Percentiles rank a stretch among this genome's conserved stretches.
phyloP scores from a whole-genome alignment of 2,329 filamentous ascomycete genomes.

The Sclerotinia glacialis region DNA sequence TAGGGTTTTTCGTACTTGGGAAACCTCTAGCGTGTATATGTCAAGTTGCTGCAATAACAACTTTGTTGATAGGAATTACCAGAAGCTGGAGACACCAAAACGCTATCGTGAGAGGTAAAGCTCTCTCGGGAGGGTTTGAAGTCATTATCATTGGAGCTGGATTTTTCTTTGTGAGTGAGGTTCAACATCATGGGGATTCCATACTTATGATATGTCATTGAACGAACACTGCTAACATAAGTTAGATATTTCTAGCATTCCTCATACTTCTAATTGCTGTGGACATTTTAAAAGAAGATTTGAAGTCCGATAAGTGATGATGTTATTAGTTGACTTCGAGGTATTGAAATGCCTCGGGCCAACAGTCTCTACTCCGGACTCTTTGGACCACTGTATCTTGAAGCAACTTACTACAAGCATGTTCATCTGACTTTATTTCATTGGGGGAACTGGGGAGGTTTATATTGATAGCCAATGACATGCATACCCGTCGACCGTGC shows the following conservation, averaged over 20 bases:
- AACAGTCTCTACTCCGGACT: slow-evolving; percentile 5
- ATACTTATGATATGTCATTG: slow-evolving; percentile 1
- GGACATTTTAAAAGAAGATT: slow-evolving; percentile 35
- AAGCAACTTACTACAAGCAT: neutral
- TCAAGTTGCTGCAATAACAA: slow-evolving; percentile 43
- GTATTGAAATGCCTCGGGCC: neutral
- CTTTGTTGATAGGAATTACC: slow-evolving; percentile 51
- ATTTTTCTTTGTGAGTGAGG: slow-evolving; percentile 48
- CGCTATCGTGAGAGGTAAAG: slow-evolving; percentile 56
- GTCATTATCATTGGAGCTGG: slow-evolving; percentile 48
- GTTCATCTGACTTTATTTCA: neutral
- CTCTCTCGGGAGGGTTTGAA: slow-evolving; percentile 59
- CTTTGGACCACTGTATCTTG: slow-evolving; percentile 1
- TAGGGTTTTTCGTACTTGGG: slow-evolving; percentile 61
- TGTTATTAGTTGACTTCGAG: neutral
- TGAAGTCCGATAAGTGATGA: slow-evolving; percentile 8
- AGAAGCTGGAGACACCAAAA: slow-evolving; percentile 61
- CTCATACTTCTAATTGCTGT: slow-evolving; percentile 36
- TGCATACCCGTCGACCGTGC: neutral
- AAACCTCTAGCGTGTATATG: slow-evolving; percentile 53
- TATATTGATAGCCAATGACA: slow-evolving; percentile 10
- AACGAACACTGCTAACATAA: slow-evolving; percentile 13
- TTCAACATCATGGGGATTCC: neutral
- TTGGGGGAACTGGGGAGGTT: neutral
- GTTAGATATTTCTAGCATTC: slow-evolving; percentile 35